Conservation (phyloP, 176 grass and related monocot genomes). For the Avena insularis region DNA sequence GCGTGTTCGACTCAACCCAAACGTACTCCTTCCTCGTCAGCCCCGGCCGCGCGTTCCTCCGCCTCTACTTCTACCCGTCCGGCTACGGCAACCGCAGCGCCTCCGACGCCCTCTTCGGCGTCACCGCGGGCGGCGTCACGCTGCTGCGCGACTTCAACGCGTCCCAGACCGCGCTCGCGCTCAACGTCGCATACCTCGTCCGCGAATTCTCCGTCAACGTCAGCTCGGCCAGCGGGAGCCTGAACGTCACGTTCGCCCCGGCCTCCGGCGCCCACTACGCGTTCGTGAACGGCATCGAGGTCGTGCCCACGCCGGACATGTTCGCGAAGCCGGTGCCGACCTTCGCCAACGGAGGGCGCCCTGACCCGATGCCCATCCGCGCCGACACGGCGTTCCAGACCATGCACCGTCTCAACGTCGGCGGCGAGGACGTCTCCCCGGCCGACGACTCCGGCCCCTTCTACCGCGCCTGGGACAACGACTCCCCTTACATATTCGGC, state of each 20-base stretch:
- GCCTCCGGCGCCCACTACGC: slow-evolving; percentile 29
- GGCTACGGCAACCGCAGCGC: slow-evolving; percentile 36
- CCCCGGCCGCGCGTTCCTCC: slow-evolving; percentile 58
- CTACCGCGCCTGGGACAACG: slow-evolving; percentile 40
- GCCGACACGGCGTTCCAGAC: slow-evolving; percentile 48
- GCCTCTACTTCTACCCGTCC: slow-evolving; percentile 75
- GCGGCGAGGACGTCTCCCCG: background rate
- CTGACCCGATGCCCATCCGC: slow-evolving; percentile 2
- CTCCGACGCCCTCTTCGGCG: slow-evolving; percentile 49
- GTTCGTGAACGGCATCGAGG: slow-evolving; percentile 70
- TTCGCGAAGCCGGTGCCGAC: background rate
- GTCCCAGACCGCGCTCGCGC: slow-evolving; percentile 35
- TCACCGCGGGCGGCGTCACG: background rate
- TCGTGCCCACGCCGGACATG: slow-evolving; percentile 42
- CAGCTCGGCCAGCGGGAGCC: background rate
- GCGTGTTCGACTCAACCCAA: slow-evolving; percentile 57
- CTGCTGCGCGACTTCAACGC: background rate
- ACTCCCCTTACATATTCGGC: slow-evolving; percentile 38
- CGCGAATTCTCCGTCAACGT: slow-evolving; percentile 56
- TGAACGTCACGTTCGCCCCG: slow-evolving; percentile 52
- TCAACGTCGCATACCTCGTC: slow-evolving; percentile 24
- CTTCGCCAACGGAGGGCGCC: slow-evolving; percentile 10
- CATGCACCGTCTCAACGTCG: slow-evolving; percentile 59
- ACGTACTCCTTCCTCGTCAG: slow-evolving; percentile 61
- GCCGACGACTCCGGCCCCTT: slow-evolving; percentile 28